These are phyloP conservation scores for Acorus calamus DNA, from an alignment of 106 monocot genomes.

Conservation along the genomic window DNA sequence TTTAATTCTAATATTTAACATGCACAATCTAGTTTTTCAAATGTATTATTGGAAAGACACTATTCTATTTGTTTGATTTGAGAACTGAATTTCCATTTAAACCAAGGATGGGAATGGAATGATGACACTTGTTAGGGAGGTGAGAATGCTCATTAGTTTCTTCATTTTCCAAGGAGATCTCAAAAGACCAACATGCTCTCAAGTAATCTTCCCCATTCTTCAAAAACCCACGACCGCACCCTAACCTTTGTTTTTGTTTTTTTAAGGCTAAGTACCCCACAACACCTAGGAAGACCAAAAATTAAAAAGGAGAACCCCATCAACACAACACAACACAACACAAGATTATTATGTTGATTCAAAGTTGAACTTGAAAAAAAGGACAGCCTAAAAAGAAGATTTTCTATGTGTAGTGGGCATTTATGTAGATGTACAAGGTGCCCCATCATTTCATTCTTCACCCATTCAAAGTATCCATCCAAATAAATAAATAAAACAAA, in stretches of 20 bases:
- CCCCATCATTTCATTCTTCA: constrained; percentile 27
- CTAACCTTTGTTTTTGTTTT: not conserved
- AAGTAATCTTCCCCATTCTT: constrained; percentile 28
- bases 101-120: too few relatives aligned
- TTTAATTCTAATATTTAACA: too few relatives aligned
- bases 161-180: constrained; percentile 32
- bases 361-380: not conserved
- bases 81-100: too few relatives aligned
- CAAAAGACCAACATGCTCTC: constrained; percentile 54
- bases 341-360: too few relatives aligned
- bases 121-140: not conserved
- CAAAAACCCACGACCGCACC: constrained; percentile 68
- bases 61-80: too few relatives aligned
- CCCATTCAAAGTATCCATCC: not conserved
- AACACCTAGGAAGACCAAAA: too few relatives aligned
- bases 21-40: too few relatives aligned
- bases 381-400: constrained; percentile 22
- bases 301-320: too few relatives aligned
- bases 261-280: too few relatives aligned
- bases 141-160: constrained; percentile 3
- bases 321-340: not conserved
- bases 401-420: constrained; percentile 6
- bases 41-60: too few relatives aligned
- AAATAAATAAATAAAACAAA: not conserved
- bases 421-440: constrained; percentile 19